Conservation (phyloP, 441 rosid species). For the Daphne laureola region DNA sequence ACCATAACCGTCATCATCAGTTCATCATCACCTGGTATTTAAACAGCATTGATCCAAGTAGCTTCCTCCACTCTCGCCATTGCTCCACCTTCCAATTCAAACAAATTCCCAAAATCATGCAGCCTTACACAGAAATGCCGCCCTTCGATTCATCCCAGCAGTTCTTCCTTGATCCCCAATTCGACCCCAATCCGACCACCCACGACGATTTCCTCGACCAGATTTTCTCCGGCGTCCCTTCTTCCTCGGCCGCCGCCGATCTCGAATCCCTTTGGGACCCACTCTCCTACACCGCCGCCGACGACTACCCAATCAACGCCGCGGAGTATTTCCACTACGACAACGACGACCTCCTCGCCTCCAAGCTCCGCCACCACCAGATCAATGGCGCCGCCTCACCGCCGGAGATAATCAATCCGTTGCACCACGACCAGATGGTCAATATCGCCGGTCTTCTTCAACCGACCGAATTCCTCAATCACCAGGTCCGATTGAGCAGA, state of each 20-base stretch:
- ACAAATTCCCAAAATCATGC: too few species aligned
- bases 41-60: too few species aligned
- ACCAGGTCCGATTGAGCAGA: constrained; percentile 1
- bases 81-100: too few species aligned
- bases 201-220: constrained; percentile 54
- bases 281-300: constrained; percentile 14
- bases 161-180: constrained; percentile 38
- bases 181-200: constrained; percentile 26
- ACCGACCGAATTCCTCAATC: constrained; percentile 25
- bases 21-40: too few species aligned
- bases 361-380: constrained; percentile 61
- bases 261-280: constrained; percentile 25
- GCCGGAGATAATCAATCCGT: constrained; percentile 24
- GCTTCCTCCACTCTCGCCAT: too few species aligned
- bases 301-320: constrained; percentile 10
- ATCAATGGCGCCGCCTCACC: constrained; percentile 26
- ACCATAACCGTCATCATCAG: too few species aligned
- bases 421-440: constrained; percentile 48
- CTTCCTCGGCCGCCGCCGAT: constrained; percentile 34
- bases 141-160: constrained; percentile 9
- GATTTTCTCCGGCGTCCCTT: constrained; percentile 44
- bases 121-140: not conserved
- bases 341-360: constrained; percentile 36
- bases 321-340: constrained; percentile 27
- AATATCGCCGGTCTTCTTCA: constrained; percentile 18